Percentiles rank a stretch among this genome's conserved stretches.
These are phyloP conservation scores for Marchantia paleacea DNA, from an alignment of 225 moss, liverwort and hornwort species.

Conservation along the genomic window DNA sequence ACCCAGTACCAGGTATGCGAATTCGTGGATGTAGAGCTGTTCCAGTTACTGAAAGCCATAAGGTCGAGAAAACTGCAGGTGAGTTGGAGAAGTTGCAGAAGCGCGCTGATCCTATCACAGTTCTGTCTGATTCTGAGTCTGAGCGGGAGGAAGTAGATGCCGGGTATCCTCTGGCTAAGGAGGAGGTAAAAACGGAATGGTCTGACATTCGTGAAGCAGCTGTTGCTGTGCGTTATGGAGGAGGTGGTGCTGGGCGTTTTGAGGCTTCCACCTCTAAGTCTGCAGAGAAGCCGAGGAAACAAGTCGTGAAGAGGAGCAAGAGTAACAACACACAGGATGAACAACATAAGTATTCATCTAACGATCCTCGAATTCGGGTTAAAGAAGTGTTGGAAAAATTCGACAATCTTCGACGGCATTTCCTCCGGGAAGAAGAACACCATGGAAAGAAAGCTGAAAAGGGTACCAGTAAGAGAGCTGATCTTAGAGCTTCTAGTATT, in stretches of 20 bases:
- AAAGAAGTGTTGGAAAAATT: constrained; percentile 23
- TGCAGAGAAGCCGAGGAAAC: background rate
- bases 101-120: background rate
- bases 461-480: constrained; percentile 8
- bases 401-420: constrained; percentile 34
- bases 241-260: background rate
- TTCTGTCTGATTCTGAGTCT: constrained; percentile 20
- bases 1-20: constrained; percentile 29
- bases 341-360: constrained; percentile 6
- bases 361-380: constrained; percentile 23
- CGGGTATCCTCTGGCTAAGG: background rate
- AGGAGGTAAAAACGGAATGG: background rate
- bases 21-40: constrained; percentile 32
- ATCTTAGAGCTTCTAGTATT: constrained; percentile 20
- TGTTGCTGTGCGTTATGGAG: background rate
- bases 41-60: background rate
- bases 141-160: background rate
- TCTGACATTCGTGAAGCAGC: background rate
- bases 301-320: background rate
- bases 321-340: background rate
- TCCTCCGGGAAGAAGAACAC: constrained; percentile 23
- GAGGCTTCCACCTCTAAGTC: background rate
- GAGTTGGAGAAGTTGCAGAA: background rate
- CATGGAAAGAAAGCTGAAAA: constrained; percentile 18
- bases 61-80: background rate